Percentiles rank a stretch among this genome's conserved stretches.
These are phyloP conservation scores for Keqinozyma sinolaborantium DNA, from an alignment of 1,139 yeast species.

Conservation along the genomic window DNA sequence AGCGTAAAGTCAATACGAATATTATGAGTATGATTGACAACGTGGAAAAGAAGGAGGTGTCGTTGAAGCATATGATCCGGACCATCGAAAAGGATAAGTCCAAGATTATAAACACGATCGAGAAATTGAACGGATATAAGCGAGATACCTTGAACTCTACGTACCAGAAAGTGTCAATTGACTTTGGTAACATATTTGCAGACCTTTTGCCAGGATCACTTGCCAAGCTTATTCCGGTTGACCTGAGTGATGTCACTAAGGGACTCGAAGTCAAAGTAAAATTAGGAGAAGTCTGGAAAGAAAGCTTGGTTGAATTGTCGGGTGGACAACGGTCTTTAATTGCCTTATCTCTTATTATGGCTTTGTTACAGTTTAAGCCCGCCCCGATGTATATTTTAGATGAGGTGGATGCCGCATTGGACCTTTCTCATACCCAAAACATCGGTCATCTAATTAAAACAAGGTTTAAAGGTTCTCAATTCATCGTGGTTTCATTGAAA, in stretches of 20 bases:
- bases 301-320: slow-evolving; percentile 87
- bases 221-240: slow-evolving; percentile 84
- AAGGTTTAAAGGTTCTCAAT: slow-evolving; percentile 91
- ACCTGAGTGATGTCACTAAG: slow-evolving; percentile 76
- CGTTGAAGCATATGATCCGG: slow-evolving; percentile 74
- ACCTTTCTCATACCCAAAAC: slow-evolving; percentile 94
- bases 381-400: slow-evolving; percentile 98
- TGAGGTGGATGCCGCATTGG: slow-evolving; percentile 98
- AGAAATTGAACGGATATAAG: slow-evolving; percentile 83
- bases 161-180: slow-evolving; percentile 79
- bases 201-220: slow-evolving; percentile 87
- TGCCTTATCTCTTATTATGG: slow-evolving; percentile 87
- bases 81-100: slow-evolving; percentile 89
- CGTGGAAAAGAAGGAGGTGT: slow-evolving; percentile 82
- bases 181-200: slow-evolving; percentile 89
- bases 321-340: slow-evolving; percentile 97
- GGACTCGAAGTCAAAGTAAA: slow-evolving; percentile 92
- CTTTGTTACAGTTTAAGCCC: slow-evolving; percentile 88
- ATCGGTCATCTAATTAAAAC: slow-evolving; percentile 96
- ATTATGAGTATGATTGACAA: slow-evolving; percentile 94
- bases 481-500: slow-evolving; percentile 91
- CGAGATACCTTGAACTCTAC: slow-evolving; percentile 79
- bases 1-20: slow-evolving; percentile 78
- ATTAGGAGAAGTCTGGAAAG: slow-evolving; percentile 93
- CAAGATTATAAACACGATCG: slow-evolving; percentile 85